Evolutionary conservation across 495 filamentous ascomycete genomes (phyloP).

Genomic region (Neurospora sp.): DNA sequence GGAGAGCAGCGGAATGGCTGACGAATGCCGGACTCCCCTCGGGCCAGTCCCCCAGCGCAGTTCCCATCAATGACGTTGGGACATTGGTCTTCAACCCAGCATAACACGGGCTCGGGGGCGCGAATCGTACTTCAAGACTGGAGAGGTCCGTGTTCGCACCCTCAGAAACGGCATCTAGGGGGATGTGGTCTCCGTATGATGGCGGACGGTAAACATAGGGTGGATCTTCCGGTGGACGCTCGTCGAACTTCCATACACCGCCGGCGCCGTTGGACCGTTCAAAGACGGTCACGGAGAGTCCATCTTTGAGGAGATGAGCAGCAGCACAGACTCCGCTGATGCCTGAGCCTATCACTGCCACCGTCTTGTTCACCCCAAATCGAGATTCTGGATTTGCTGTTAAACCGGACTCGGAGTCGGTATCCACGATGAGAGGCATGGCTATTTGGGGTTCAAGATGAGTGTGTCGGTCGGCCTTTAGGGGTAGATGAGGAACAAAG

Average conservation of each 20-base stretch:
- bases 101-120: constrained; percentile 42
- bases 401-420: background rate
- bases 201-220: constrained; percentile 45
- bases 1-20: constrained; percentile 42
- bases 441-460: background rate
- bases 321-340: constrained; percentile 57
- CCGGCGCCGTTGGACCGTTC: constrained; percentile 50
- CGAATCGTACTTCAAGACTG: constrained; percentile 13
- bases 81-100: constrained; percentile 57
- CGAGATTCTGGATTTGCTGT: background rate
- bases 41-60: constrained; percentile 50
- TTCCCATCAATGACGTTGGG: constrained; percentile 48
- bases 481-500: background rate
- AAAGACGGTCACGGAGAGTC: constrained; percentile 53
- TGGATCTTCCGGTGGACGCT: constrained; percentile 45
- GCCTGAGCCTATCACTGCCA: constrained; percentile 62
- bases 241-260: constrained; percentile 59
- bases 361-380: constrained; percentile 17
- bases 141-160: background rate
- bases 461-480: background rate
- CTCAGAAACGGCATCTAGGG: background rate
- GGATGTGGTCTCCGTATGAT: constrained; percentile 15
- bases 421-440: background rate
- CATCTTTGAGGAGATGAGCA: constrained; percentile 48
- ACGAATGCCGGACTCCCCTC: constrained; percentile 47